Conservation (phyloP, 1,284 basidiomycete genomes). For the Austroboletus novae-zelandiae region DNA sequence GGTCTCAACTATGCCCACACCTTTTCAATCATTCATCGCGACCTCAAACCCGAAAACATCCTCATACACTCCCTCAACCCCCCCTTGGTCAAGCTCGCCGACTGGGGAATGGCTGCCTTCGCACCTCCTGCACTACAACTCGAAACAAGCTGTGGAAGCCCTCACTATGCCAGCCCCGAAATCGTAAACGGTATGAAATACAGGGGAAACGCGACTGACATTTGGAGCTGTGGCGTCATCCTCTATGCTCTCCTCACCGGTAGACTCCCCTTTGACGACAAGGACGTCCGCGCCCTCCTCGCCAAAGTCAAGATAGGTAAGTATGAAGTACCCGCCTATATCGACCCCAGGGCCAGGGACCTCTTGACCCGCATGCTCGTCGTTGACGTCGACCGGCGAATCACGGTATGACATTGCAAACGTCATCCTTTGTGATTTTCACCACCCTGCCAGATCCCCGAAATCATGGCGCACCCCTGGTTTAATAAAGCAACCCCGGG, state of each 20-base stretch:
- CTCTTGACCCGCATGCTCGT: slow-evolving; percentile 83
- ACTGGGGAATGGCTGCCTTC: slow-evolving; percentile 99
- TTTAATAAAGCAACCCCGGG: slow-evolving; percentile 48
- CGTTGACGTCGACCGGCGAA: slow-evolving; percentile 84
- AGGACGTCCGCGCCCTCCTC: slow-evolving; percentile 78
- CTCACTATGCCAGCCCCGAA: slow-evolving; percentile 98
- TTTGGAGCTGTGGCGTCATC: slow-evolving; percentile 93
- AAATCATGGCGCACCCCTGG: slow-evolving; percentile 90
- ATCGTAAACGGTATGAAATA: slow-evolving; percentile 96
- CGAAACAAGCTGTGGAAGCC: slow-evolving; percentile 95
- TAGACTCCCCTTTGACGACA: slow-evolving; percentile 86
- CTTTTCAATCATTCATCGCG: slow-evolving; percentile 98
- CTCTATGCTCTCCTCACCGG: slow-evolving; percentile 87
- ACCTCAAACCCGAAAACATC: slow-evolving; percentile 98
- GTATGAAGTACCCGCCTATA: slow-evolving; percentile 75
- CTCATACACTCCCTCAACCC: slow-evolving; percentile 82
- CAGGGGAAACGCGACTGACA: slow-evolving; percentile 90
- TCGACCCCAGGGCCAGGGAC: slow-evolving; percentile 74
- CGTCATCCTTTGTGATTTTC: slow-evolving; percentile 6
- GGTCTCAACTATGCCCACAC: slow-evolving; percentile 98
- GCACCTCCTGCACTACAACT: slow-evolving; percentile 79
- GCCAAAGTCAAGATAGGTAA: slow-evolving; percentile 90
- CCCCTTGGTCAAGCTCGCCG: slow-evolving; percentile 94
- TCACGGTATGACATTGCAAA: slow-evolving; percentile 60
- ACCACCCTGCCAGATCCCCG: slow-evolving; percentile 65